Evolutionary conservation across 805 yeast genomes (phyloP).

Genomic region (Zygotorulaspora chibaensis): DNA sequence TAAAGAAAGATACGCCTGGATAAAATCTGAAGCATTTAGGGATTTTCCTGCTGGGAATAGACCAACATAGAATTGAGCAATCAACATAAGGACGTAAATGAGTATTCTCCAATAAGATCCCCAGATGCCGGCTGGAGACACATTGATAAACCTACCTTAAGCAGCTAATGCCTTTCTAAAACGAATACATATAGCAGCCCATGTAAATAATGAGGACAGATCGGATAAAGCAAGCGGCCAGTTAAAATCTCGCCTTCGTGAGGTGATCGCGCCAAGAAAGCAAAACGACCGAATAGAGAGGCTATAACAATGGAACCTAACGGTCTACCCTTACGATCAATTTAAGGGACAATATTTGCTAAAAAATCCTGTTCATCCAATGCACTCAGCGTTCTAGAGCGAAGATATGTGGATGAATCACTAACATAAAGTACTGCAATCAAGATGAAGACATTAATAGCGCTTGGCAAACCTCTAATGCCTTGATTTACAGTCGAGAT

Average conservation of each 20-base stretch:
- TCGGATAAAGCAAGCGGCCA: slow-evolving; percentile 66
- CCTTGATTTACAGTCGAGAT: slow-evolving; percentile 65
- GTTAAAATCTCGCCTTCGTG: slow-evolving; percentile 53
- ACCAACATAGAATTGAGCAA: slow-evolving; percentile 82
- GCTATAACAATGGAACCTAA: slow-evolving; percentile 50
- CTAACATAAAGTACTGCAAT: slow-evolving; percentile 68
- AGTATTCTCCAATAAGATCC: slow-evolving; percentile 63
- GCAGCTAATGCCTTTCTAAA: slow-evolving; percentile 58
- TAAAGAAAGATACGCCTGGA: slow-evolving; percentile 59
- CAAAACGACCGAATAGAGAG: slow-evolving; percentile 51
- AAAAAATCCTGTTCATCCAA: slow-evolving; percentile 63
- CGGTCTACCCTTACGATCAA: slow-evolving; percentile 68
- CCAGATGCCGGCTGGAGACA: slow-evolving; percentile 59
- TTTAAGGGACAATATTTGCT: slow-evolving; percentile 54
- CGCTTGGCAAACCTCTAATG: slow-evolving; percentile 57
- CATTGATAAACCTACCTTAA: slow-evolving; percentile 64
- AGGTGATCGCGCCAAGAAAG: slow-evolving; percentile 52
- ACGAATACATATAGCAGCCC: slow-evolving; percentile 59
- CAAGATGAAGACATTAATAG: slow-evolving; percentile 64
- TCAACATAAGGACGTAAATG: slow-evolving; percentile 55
- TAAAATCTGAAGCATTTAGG: slow-evolving; percentile 56
- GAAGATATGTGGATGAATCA: slow-evolving; percentile 63
- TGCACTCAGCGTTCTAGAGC: slow-evolving; percentile 62
- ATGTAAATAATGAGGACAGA: slow-evolving; percentile 55
- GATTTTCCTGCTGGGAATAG: slow-evolving; percentile 57